phyloP scores from a whole-genome alignment of 306 rosid genomes.

The Carpinus fangiana region DNA sequence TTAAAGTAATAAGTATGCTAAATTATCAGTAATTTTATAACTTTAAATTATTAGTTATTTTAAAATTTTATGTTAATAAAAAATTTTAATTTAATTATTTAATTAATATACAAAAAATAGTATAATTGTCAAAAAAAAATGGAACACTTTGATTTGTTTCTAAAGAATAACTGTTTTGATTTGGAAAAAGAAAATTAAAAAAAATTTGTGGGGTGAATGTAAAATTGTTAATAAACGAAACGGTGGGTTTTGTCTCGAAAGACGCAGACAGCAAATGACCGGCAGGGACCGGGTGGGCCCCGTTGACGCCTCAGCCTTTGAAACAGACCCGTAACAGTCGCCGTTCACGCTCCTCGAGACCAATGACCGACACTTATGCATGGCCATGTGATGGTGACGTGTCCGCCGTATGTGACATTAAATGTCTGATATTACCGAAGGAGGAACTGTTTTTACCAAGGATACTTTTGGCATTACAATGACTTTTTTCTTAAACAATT shows the following conservation, averaged over 20 bases:
- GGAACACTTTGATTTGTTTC: too few relatives aligned
- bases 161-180: too few relatives aligned
- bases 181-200: not conserved
- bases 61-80: too few relatives aligned
- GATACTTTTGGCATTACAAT: not conserved
- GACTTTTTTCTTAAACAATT: too few relatives aligned
- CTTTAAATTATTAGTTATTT: too few relatives aligned
- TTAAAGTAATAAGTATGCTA: not conserved
- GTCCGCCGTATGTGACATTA: not conserved
- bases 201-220: not conserved
- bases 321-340: slow-evolving; percentile 24
- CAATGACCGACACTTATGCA: slow-evolving; percentile 3
- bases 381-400: slow-evolving; percentile 4
- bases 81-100: too few relatives aligned
- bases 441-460: not conserved
- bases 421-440: not conserved
- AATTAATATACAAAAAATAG: too few relatives aligned
- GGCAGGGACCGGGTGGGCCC: slow-evolving; percentile 13
- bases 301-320: not conserved
- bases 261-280: slow-evolving; percentile 1
- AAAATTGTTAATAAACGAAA: not conserved
- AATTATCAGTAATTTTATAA: too few relatives aligned
- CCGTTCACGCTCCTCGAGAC: slow-evolving; percentile 9
- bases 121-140: too few relatives aligned
- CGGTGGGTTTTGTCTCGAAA: slow-evolving; percentile 12